phyloP scores from a whole-genome alignment of 2,329 filamentous ascomycete genomes.

The Cladosporium sp. region DNA sequence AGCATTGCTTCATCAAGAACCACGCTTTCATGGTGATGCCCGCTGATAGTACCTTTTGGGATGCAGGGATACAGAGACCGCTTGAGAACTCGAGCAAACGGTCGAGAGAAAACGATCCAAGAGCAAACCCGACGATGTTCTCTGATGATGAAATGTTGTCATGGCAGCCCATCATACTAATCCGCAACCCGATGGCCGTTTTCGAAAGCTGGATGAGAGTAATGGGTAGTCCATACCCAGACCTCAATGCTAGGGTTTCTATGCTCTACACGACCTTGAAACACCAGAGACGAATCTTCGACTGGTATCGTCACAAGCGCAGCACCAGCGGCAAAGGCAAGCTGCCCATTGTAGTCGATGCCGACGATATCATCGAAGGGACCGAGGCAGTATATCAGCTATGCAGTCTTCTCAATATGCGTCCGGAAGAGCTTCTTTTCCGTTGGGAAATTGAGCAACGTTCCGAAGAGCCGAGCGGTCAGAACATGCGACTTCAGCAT shows the following conservation, averaged over 20 bases:
- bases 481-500: background rate
- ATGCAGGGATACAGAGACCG: background rate
- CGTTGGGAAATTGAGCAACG: background rate
- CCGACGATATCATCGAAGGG: slow-evolving; percentile 11
- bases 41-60: background rate
- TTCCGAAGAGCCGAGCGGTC: background rate
- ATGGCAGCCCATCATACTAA: slow-evolving; percentile 11
- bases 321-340: background rate
- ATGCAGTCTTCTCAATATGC: slow-evolving; percentile 6
- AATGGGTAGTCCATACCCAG: slow-evolving; percentile 6
- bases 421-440: background rate
- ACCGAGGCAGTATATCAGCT: background rate
- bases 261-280: slow-evolving; percentile 7
- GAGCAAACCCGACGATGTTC: slow-evolving; percentile 7
- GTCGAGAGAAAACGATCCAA: background rate
- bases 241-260: background rate
- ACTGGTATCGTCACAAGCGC: slow-evolving; percentile 4
- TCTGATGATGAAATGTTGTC: slow-evolving; percentile 11
- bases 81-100: too few species aligned
- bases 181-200: slow-evolving; percentile 9
- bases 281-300: slow-evolving; percentile 8
- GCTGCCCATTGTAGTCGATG: slow-evolving; percentile 7
- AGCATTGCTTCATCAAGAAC: slow-evolving; percentile 1
- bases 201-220: slow-evolving; percentile 14
- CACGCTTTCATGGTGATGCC: background rate